Base-by-base conservation (phyloP, 2,329 filamentous ascomycete species). In the Ophiostoma sp. region DNA sequence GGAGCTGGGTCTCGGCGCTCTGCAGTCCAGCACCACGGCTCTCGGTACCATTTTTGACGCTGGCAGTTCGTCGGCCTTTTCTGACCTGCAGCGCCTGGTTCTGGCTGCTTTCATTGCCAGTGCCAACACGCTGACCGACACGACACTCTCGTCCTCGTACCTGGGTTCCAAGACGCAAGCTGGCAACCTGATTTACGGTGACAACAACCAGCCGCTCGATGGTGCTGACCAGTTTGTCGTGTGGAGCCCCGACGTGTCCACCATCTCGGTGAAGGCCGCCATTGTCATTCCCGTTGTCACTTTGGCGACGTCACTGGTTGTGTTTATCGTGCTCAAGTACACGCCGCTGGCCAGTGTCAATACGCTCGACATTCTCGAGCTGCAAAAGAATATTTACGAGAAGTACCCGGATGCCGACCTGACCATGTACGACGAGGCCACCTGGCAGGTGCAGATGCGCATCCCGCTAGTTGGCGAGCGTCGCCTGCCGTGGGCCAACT, bases 191-290 rank as follows among this genome's bases (percentile, higher is more conserved):
- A 57, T 75, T 45, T 75, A 75, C 66, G 74, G 55, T 50, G 69
- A 72, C 57, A 42, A 72, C 66, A 78, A 79, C 74, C 45, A 75
- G 42, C 76, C 75, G 25, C 66, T 74, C 3, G 74, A 73, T 1
- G 78, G 78, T 2, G 74, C 76, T 17, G 75, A 70, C 33, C 77
- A 77, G 57, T 80, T 80, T 71, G 78, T 80, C 57, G 78, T 80
- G 42, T 78, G 77, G 76, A 78, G 74, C 50, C 55, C 73, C 31
- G 78, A 80, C 36, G 75, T 78, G 52, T 74, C 77, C 17, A 76
- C 79, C 4, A 71, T 80, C 22, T 79, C 78, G n/a, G 70, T 79
- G 3, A 72, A 76, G 55, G 71, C 77, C 12, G 76, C 79, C 57
- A 77, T 78, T 64, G 61, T 78, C 52, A 76, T 78, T 42, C 77